Conservation (phyloP, 371 early-diverging fungal species). For the Haplosporangium sp. region DNA sequence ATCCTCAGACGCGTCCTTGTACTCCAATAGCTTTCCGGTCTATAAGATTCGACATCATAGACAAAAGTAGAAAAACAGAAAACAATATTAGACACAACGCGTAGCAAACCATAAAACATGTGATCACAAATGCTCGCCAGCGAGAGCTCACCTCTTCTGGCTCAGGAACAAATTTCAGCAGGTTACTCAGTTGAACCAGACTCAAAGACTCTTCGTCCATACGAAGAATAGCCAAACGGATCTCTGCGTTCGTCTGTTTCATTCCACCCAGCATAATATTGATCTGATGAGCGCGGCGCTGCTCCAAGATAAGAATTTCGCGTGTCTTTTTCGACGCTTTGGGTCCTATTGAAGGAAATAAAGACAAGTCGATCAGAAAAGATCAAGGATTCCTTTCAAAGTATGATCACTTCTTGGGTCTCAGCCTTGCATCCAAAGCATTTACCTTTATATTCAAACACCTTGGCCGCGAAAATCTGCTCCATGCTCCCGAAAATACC, state of each 20-base stretch:
- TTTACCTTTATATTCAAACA: conserved; percentile 53
- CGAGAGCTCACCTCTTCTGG: conserved; percentile 63
- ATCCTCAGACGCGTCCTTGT: conserved; percentile 75
- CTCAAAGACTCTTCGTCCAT: conserved; percentile 70
- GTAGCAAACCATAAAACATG: too few relatives aligned
- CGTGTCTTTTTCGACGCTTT: conserved; percentile 70
- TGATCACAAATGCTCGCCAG: too few relatives aligned
- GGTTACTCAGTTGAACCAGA: conserved; percentile 66
- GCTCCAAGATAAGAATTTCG: conserved; percentile 44
- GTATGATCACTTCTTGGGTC: too few relatives aligned
- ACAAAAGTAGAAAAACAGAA: too few relatives aligned
- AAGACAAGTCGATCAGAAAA: too few relatives aligned
- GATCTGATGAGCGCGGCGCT: conserved; percentile 57
- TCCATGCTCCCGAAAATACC: conserved; percentile 81
- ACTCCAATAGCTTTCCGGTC: conserved; percentile 74
- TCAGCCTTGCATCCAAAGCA: too few relatives aligned
- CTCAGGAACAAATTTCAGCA: conserved; percentile 71
- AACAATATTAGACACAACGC: too few relatives aligned
- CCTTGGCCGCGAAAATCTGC: conserved; percentile 80
- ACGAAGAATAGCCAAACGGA: conserved; percentile 73
- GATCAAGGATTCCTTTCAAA: too few relatives aligned
- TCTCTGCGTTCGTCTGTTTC: conserved; percentile 72
- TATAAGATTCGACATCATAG: conserved; percentile 9
- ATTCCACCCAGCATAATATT: conserved; percentile 77
- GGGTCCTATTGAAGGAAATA: conserved; percentile 44